Evolutionary conservation across 805 yeast genomes (phyloP).

Genomic region (Teunomyces barrocoloradensis): DNA sequence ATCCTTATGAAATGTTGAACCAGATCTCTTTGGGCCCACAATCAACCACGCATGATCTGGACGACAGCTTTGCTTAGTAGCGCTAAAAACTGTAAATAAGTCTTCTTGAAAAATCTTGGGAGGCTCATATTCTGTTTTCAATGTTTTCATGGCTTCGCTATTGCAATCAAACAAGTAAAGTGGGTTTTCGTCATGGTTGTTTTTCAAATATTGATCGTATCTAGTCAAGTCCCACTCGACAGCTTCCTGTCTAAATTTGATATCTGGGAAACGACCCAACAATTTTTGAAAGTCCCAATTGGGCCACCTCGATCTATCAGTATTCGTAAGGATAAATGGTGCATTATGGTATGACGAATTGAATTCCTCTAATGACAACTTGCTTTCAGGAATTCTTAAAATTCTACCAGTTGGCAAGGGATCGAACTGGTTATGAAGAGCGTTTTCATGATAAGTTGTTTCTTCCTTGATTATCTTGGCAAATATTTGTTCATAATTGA

Average conservation of each 20-base stretch:
- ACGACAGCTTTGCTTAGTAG: slow-evolving; percentile 43
- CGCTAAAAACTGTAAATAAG: slow-evolving; percentile 54
- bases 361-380: slow-evolving; percentile 47
- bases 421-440: slow-evolving; percentile 12
- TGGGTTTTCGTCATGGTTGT: slow-evolving; percentile 79
- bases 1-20: slow-evolving; percentile 90
- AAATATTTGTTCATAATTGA: slow-evolving; percentile 55
- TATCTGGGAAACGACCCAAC: slow-evolving; percentile 52
- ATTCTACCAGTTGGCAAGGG: slow-evolving; percentile 42
- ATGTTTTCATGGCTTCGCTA: slow-evolving; percentile 59
- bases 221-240: slow-evolving; percentile 71
- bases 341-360: slow-evolving; percentile 41
- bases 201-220: slow-evolving; percentile 57
- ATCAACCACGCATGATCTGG: slow-evolving; percentile 95
- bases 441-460: slow-evolving; percentile 23
- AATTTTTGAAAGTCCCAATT: slow-evolving; percentile 56
- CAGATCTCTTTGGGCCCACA: slow-evolving; percentile 76
- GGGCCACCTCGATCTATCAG: slow-evolving; percentile 52
- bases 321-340: slow-evolving; percentile 62
- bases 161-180: slow-evolving; percentile 82
- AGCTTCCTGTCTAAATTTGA: slow-evolving; percentile 76
- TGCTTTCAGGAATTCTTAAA: slow-evolving; percentile 48
- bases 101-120: slow-evolving; percentile 61
- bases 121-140: slow-evolving; percentile 50
- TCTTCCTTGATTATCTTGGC: slow-evolving; percentile 49